phyloP scores from a whole-genome alignment of 805 yeast species.

The Cyberlindnera japonica region DNA sequence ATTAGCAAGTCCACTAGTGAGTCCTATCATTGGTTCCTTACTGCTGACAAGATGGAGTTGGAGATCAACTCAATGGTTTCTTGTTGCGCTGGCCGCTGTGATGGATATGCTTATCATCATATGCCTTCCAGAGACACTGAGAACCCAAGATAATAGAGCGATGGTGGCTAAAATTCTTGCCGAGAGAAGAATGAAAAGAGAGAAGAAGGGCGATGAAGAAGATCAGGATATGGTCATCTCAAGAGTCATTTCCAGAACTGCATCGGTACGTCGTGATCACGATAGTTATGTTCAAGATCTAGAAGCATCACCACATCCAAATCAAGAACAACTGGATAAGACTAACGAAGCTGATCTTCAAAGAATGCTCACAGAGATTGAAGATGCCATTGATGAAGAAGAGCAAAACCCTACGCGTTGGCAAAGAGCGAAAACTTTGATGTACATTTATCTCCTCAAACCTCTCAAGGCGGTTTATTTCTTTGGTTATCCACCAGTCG shows the following conservation, averaged over 20 bases:
- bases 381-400: slow-evolving; percentile 24
- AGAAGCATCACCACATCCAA: slow-evolving; percentile 7
- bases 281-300: slow-evolving; percentile 9
- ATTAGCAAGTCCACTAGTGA: slow-evolving; percentile 70
- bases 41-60: slow-evolving; percentile 72
- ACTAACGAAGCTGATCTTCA: slow-evolving; percentile 22
- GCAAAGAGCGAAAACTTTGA: slow-evolving; percentile 26
- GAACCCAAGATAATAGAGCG: slow-evolving; percentile 50
- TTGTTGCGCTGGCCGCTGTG: slow-evolving; percentile 62
- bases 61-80: slow-evolving; percentile 87
- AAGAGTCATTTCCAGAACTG: slow-evolving; percentile 9
- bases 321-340: slow-evolving; percentile 5
- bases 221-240: slow-evolving; percentile 3
- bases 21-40: slow-evolving; percentile 80
- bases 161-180: slow-evolving; percentile 45
- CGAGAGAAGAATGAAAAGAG: slow-evolving; percentile 30
- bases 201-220: slow-evolving; percentile 5
- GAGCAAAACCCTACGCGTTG: slow-evolving; percentile 15
- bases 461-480: slow-evolving; percentile 64
- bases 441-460: slow-evolving; percentile 46
- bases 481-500: slow-evolving; percentile 70
- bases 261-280: slow-evolving; percentile 7
- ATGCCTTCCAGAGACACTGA: slow-evolving; percentile 72
- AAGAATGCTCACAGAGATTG: slow-evolving; percentile 25
- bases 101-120: slow-evolving; percentile 48